phyloP scores from a whole-genome alignment of 1,139 yeast species.

The Entelexis paramagnoliae region DNA sequence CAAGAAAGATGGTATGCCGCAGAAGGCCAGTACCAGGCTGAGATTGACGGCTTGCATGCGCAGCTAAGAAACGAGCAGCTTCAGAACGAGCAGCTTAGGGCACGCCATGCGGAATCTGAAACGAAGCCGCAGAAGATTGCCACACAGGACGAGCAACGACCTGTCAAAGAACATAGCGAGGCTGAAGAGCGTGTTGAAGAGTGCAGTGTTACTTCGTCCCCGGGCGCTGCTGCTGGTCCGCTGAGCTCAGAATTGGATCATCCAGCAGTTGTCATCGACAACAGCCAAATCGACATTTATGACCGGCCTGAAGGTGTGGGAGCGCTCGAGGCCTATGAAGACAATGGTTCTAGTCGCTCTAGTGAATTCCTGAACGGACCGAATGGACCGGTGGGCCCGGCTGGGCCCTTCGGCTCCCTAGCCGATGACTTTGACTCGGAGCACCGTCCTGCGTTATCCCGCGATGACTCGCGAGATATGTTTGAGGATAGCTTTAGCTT shows the following conservation, averaged over 20 bases:
- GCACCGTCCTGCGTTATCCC: not conserved
- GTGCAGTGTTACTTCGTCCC: too few species aligned
- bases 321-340: not conserved
- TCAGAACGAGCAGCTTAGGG: not conserved
- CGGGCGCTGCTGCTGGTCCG: too few species aligned
- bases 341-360: not conserved
- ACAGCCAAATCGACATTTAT: not conserved
- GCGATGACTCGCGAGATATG: not conserved
- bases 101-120: too few species aligned
- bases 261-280: not conserved
- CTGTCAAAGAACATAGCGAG: too few species aligned
- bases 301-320: not conserved
- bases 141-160: too few species aligned
- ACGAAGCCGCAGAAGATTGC: too few species aligned
- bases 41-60: not conserved
- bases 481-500: conserved; percentile 14
- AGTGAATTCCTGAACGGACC: not conserved
- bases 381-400: conserved; percentile 8
- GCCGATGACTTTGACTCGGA: conserved; percentile 4
- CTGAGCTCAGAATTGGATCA: too few species aligned
- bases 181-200: too few species aligned
- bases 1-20: conserved; percentile 1
- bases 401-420: conserved; percentile 14
- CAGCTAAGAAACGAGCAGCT: not conserved
- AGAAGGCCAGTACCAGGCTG: not conserved